Evolutionary conservation across 257 asterid genomes (phyloP).

Genomic region (Nemophila menziesii): DNA sequence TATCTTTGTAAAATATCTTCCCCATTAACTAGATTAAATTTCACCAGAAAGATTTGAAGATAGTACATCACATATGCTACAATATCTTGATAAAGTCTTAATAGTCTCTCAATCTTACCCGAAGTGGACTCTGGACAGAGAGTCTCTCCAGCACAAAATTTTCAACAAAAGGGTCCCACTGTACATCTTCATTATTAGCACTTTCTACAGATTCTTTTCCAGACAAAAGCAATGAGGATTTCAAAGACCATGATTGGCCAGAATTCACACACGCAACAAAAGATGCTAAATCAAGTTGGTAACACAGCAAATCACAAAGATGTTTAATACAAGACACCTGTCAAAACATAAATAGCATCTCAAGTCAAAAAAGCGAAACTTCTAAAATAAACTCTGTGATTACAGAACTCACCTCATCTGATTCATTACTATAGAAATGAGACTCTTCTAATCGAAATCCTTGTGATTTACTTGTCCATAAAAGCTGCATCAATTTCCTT

Average conservation of each 20-base stretch:
- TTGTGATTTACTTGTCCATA: slow-evolving; percentile 95
- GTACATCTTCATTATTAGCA: slow-evolving; percentile 35
- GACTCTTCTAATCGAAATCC: slow-evolving; percentile 70
- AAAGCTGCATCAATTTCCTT: slow-evolving; percentile 70
- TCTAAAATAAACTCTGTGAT: slow-evolving; percentile 1
- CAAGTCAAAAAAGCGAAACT: slow-evolving; percentile 2
- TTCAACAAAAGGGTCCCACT: slow-evolving; percentile 87
- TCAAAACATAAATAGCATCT: slow-evolving; percentile 19
- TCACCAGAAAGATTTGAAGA: background rate
- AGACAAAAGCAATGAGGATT: slow-evolving; percentile 64
- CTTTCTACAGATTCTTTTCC: slow-evolving; percentile 40
- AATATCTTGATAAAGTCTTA: slow-evolving; percentile 4
- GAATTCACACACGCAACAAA: slow-evolving; percentile 86
- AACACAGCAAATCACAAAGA: slow-evolving; percentile 90
- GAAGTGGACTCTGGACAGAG: slow-evolving; percentile 91
- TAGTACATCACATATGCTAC: background rate
- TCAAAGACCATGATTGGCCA: slow-evolving; percentile 83
- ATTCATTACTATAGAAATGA: slow-evolving; percentile 45
- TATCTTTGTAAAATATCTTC: too few relatives aligned
- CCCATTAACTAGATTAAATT: background rate
- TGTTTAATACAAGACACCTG: slow-evolving; percentile 83
- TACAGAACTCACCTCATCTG: slow-evolving; percentile 51
- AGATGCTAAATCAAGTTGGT: slow-evolving; percentile 87
- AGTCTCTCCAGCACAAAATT: slow-evolving; percentile 90
- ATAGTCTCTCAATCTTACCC: slow-evolving; percentile 42